A percentile compares a stretch with the other conserved stretches of the same genome.
phyloP scores from a whole-genome alignment of 2,329 filamentous ascomycete species.

The Fusarium zealandicum region DNA sequence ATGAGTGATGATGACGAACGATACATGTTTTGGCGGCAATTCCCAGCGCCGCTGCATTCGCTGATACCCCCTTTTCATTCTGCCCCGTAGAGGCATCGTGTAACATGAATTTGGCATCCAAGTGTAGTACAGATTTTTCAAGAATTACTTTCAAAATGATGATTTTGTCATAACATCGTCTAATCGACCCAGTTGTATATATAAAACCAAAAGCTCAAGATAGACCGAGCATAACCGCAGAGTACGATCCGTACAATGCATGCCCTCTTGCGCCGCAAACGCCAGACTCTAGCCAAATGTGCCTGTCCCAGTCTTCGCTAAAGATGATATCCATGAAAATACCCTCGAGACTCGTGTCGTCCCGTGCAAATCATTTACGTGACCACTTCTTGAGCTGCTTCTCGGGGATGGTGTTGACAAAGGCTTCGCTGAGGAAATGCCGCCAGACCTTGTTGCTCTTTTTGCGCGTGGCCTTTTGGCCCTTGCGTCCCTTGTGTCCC shows the following conservation, averaged over 20 bases:
- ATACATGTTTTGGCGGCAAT: slow-evolving; percentile 18
- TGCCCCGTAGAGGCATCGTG: neutral
- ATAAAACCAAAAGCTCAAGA: slow-evolving; percentile 3
- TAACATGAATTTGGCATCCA: neutral
- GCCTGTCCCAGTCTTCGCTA: slow-evolving; percentile 28
- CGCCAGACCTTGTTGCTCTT: slow-evolving; percentile 75
- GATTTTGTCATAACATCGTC: slow-evolving; percentile 20
- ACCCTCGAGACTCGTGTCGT: neutral
- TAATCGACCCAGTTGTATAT: slow-evolving; percentile 7
- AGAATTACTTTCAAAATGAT: neutral
- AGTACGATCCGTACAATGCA: neutral
- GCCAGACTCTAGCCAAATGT: slow-evolving; percentile 12
- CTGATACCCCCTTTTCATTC: slow-evolving; percentile 34
- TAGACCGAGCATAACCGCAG: neutral
- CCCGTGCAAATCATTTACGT: slow-evolving; percentile 19
- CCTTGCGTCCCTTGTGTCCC: slow-evolving; percentile 57
- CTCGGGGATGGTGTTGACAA: slow-evolving; percentile 74
- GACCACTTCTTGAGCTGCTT: slow-evolving; percentile 66
- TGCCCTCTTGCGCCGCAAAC: slow-evolving; percentile 24
- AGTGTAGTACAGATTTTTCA: neutral
- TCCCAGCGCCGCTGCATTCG: slow-evolving; percentile 25
- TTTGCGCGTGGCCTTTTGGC: slow-evolving; percentile 54
- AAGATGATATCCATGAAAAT: slow-evolving; percentile 23
- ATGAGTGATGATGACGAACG: slow-evolving; percentile 22
- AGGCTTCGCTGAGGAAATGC: slow-evolving; percentile 79